Percentiles rank a stretch among this genome's conserved stretches.
Conservation (phyloP, 306 rosid genomes). For the Prunus mume region DNA sequence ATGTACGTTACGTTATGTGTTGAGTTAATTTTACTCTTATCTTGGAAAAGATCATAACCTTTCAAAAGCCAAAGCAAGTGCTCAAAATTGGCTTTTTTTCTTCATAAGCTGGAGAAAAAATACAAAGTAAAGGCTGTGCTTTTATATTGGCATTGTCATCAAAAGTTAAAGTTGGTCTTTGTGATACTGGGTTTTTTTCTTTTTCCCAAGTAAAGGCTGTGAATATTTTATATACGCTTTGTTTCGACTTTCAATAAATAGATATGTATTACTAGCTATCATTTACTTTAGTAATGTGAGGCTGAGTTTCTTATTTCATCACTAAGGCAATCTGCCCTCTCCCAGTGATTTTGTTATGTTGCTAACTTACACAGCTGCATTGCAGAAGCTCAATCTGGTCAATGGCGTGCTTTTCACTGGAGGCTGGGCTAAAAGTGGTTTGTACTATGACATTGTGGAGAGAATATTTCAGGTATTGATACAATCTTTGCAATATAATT, state of each 20-base stretch:
- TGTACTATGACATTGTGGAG: slow-evolving; percentile 51
- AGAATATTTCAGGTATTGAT: slow-evolving; percentile 60
- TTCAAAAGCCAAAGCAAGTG: not conserved
- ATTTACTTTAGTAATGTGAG: not conserved
- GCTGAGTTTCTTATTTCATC: not conserved
- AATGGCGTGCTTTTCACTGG: slow-evolving; percentile 95
- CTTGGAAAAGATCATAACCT: not conserved
- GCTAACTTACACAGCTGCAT: slow-evolving; percentile 8
- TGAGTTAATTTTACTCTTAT: not conserved
- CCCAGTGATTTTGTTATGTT: not conserved
- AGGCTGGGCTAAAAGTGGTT: slow-evolving; percentile 73
- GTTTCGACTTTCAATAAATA: not conserved
- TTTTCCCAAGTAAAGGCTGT: not conserved
- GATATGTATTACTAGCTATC: not conserved
- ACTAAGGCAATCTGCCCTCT: not conserved
- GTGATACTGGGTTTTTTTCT: not conserved
- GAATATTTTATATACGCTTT: not conserved
- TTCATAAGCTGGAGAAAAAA: not conserved
- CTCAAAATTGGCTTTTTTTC: not conserved
- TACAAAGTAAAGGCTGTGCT: not conserved
- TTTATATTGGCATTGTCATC: not conserved
- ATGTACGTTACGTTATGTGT: not conserved
- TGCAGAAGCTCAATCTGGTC: slow-evolving; percentile 84
- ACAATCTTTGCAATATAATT: not conserved
- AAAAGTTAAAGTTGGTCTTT: not conserved